These are phyloP conservation scores for Leucoagaricus sp. DNA, from an alignment of 1,284 basidiomycete genomes.

Conservation along the genomic window DNA sequence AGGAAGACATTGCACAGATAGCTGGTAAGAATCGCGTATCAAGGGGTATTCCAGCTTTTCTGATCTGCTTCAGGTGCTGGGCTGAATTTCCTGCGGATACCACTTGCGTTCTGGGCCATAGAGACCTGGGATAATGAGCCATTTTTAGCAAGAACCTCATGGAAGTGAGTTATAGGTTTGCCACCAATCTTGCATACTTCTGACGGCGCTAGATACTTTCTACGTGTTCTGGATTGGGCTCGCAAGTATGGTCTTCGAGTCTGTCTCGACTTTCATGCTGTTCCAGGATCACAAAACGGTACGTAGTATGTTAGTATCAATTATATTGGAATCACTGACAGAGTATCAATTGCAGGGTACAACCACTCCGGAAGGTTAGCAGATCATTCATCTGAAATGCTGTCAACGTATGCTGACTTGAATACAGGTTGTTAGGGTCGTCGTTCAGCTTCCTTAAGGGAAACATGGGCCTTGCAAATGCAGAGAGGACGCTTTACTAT, in stretches of 20 bases:
- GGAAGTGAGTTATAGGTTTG: conserved; percentile 55
- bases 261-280: conserved; percentile 81
- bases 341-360: conserved; percentile 43
- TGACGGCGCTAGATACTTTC: conserved; percentile 57
- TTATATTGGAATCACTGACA: neutral
- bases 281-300: conserved; percentile 81
- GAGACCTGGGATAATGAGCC: conserved; percentile 76
- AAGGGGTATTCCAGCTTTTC: neutral
- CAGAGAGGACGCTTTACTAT: conserved; percentile 82
- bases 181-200: conserved; percentile 20
- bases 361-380: conserved; percentile 59
- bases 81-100: conserved; percentile 83
- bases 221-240: conserved; percentile 79
- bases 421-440: conserved; percentile 33
- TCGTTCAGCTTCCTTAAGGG: conserved; percentile 68
- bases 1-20: conserved; percentile 87
- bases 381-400: no score
- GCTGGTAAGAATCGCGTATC: conserved; percentile 47
- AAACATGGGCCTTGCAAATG: conserved; percentile 71
- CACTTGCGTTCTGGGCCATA: conserved; percentile 87
- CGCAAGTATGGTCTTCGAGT: conserved; percentile 90
- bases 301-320: conserved; percentile 22
- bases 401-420: neutral
- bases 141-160: conserved; percentile 74
- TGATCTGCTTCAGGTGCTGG: conserved; percentile 53